Evolutionary conservation across 257 asterid genomes (phyloP).

Genomic region (Paraleonurus japonicus): DNA sequence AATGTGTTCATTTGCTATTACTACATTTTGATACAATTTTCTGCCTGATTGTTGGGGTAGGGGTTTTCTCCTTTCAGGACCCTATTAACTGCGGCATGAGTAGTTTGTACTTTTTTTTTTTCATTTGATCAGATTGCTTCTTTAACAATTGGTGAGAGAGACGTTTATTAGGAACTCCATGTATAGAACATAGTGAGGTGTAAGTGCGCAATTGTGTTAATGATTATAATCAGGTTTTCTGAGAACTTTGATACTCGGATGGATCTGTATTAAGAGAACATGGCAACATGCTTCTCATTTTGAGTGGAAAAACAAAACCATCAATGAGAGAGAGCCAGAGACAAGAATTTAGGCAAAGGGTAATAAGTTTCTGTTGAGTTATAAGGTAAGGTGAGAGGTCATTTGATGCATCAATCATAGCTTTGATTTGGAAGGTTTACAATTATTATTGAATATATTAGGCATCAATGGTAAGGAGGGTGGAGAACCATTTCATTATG

Average conservation of each 20-base stretch:
- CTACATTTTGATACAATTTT: neutral
- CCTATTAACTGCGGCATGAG: neutral
- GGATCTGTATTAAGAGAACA: neutral
- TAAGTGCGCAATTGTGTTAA: neutral
- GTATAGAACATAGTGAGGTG: neutral
- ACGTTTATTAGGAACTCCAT: neutral
- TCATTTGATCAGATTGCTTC: conserved; percentile 9
- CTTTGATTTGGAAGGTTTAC: conserved; percentile 1
- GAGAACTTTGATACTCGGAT: neutral
- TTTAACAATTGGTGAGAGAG: conserved; percentile 5
- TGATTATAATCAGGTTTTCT: neutral
- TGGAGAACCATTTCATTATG: neutral
- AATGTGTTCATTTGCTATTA: neutral
- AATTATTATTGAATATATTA: neutral
- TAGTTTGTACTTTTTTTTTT: neutral
- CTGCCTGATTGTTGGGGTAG: neutral
- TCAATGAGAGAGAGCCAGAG: neutral
- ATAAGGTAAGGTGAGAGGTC: conserved; percentile 8
- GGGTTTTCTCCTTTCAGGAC: conserved; percentile 5
- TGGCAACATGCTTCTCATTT: neutral
- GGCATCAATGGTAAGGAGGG: conserved; percentile 7
- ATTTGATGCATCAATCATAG: neutral
- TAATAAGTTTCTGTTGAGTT: neutral
- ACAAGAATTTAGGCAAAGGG: neutral
- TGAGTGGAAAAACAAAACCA: neutral